These are phyloP conservation scores for Amorphotheca resinae DNA, from an alignment of 495 filamentous ascomycete species.

Conservation along the genomic window DNA sequence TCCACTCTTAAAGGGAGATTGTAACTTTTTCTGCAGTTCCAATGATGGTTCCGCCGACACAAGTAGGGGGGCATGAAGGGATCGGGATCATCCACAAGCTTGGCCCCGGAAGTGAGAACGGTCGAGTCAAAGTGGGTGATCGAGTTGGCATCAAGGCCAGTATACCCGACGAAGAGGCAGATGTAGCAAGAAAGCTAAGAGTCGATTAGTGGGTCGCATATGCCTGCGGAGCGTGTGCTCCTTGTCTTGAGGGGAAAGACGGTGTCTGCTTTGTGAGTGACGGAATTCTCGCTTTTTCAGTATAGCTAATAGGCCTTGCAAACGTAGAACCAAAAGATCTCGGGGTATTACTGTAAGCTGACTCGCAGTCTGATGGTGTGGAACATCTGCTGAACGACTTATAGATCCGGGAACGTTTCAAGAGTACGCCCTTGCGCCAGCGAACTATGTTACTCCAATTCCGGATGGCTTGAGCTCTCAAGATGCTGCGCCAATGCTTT, in stretches of 20 bases:
- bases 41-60: slow-evolving; percentile 46
- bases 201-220: slow-evolving; percentile 30
- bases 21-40: slow-evolving; percentile 31
- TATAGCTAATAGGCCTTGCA: neutral
- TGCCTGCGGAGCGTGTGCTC: slow-evolving; percentile 25
- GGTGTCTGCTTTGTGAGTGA: slow-evolving; percentile 36
- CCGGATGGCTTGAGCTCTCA: slow-evolving; percentile 46
- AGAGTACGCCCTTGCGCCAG: slow-evolving; percentile 53
- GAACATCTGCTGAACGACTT: slow-evolving; percentile 21
- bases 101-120: slow-evolving; percentile 38
- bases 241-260: slow-evolving; percentile 47
- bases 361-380: slow-evolving; percentile 22
- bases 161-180: neutral
- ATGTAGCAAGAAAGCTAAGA: slow-evolving; percentile 3
- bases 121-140: slow-evolving; percentile 50
- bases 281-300: slow-evolving; percentile 2
- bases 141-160: slow-evolving; percentile 45
- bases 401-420: slow-evolving; percentile 56
- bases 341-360: slow-evolving; percentile 28
- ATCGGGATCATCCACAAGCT: slow-evolving; percentile 50
- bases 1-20: neutral
- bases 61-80: slow-evolving; percentile 55
- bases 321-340: slow-evolving; percentile 35
- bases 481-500: slow-evolving; percentile 52
- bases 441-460: slow-evolving; percentile 57